Evolutionary conservation across 257 asterid genomes (phyloP).

Genomic region (Ligustrum vulgare): DNA sequence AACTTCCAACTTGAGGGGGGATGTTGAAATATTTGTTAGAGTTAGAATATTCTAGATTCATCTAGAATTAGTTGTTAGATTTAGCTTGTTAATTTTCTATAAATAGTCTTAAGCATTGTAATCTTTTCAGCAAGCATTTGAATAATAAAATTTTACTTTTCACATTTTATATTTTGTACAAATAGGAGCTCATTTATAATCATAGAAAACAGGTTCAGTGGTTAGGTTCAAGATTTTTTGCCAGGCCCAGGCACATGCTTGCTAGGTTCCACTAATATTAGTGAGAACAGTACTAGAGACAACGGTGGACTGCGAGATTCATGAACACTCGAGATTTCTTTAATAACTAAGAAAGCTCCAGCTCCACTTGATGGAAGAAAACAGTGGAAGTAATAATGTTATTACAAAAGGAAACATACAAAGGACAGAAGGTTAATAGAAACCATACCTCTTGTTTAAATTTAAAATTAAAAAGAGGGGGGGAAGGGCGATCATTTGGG

Average conservation of each 20-base stretch:
- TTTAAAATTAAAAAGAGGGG: slow-evolving; percentile 80
- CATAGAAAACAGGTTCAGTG: not conserved
- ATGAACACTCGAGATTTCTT: not conserved
- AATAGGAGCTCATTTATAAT: not conserved
- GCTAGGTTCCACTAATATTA: not conserved
- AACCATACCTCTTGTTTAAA: slow-evolving; percentile 74
- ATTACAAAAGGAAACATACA: not conserved
- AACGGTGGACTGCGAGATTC: not conserved
- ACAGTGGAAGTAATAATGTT: not conserved
- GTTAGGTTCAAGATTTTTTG: not conserved
- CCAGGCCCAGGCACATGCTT: not conserved
- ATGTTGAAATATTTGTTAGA: too few species aligned
- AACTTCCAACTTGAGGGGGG: too few species aligned
- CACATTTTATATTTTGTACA: too few species aligned
- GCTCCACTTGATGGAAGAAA: not conserved
- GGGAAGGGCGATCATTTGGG: slow-evolving; percentile 38
- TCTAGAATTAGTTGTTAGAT: too few species aligned
- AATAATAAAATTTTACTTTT: too few species aligned
- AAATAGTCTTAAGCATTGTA: too few species aligned
- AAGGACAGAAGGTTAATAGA: not conserved
- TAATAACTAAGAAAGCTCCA: not conserved
- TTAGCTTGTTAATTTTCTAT: too few species aligned
- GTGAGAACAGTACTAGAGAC: not conserved
- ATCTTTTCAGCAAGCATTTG: too few species aligned
- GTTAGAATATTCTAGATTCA: too few species aligned